Base-by-base conservation (phyloP, 2,329 filamentous ascomycete species). In the Podosphaera aphanis region DNA sequence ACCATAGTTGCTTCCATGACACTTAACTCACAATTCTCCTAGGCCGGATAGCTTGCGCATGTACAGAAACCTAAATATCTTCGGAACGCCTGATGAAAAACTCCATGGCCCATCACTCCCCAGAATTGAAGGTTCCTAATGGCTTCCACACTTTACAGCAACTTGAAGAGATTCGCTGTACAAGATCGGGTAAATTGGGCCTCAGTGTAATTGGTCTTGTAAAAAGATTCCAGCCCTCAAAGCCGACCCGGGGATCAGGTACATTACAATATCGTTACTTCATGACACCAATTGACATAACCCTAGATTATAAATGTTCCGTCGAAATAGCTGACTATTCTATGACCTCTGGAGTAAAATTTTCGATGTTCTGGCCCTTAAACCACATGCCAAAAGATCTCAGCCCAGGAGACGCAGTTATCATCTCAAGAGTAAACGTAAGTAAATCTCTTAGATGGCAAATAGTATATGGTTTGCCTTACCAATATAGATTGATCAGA, bases 121-220 rank as follows among this genome's bases (percentile, higher is more conserved):
- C n/a, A n/a, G n/a, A 33, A 13, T 33, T 33, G 15, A 11, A 13
- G 10, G 29, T 33, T n/a, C 44, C 21, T 16, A n/a, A 21, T 31
- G 44, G 35, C 15, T 37, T 36, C 25, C 11, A 4, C 18, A 27
- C 41, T 18, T 16, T 43, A 21, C 25, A 33, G 16, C 41, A 43
- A 35, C 11, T 43, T 6, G 7, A 33, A 15, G 20, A 31, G n/a
- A 33, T 33, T 33, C 15, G 18, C 13, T 5, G 11, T 11, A 15
- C 5, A 33, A 33, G 7, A 20, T 39, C 16, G 60, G 59, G 18
- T 56, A 20, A 46, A 60, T 40, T 41, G 51, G 7, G 23, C 63
- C 64, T 77, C 50, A 78, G 66, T 60, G 62, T 90, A 36, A 69
- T 84, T 44, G 85, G 83, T 1, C 61, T 88, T 3, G 71, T 88